Evolutionary conservation across 2,329 filamentous ascomycete species (phyloP).

Genomic region (Tolypocladium ovalisporum): DNA sequence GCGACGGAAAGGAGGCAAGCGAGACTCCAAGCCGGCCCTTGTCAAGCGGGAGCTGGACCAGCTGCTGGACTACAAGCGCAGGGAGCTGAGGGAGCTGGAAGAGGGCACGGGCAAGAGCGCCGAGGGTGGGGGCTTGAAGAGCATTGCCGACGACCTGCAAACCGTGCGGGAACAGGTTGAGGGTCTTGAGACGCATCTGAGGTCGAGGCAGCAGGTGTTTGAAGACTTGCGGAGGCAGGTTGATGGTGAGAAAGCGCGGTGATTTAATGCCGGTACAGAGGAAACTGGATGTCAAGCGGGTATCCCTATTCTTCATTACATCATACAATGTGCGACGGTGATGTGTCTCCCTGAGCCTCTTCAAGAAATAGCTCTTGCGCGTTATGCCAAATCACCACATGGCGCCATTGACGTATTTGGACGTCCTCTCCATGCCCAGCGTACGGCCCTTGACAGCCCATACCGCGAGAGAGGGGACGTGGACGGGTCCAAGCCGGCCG

Average conservation of each 20-base stretch:
- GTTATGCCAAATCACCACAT: slow-evolving; percentile 24
- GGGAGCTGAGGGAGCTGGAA: slow-evolving; percentile 65
- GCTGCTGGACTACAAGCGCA: slow-evolving; percentile 87
- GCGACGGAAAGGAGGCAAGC: slow-evolving; percentile 49
- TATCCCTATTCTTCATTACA: background rate
- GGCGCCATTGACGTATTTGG: slow-evolving; percentile 36
- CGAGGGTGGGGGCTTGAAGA: slow-evolving; percentile 62
- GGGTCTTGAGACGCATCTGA: slow-evolving; percentile 73
- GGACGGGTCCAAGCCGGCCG: slow-evolving; percentile 35
- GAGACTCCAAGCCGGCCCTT: slow-evolving; percentile 75
- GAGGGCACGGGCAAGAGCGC: slow-evolving; percentile 57
- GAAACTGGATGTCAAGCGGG: background rate
- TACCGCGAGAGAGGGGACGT: slow-evolving; percentile 38
- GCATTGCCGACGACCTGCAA: slow-evolving; percentile 73
- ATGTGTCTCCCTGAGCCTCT: background rate
- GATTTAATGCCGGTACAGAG: slow-evolving; percentile 10
- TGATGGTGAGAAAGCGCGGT: slow-evolving; percentile 67
- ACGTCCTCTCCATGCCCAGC: slow-evolving; percentile 31
- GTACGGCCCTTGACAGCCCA: slow-evolving; percentile 42
- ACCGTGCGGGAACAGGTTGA: slow-evolving; percentile 93
- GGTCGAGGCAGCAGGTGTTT: slow-evolving; percentile 63
- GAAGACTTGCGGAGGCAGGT: slow-evolving; percentile 71
- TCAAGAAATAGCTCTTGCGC: background rate
- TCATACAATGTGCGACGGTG: background rate
- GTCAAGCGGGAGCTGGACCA: slow-evolving; percentile 93